These are phyloP conservation scores for Saccharomycopsis phalli DNA, from an alignment of 1,139 yeast species.

Conservation along the genomic window DNA sequence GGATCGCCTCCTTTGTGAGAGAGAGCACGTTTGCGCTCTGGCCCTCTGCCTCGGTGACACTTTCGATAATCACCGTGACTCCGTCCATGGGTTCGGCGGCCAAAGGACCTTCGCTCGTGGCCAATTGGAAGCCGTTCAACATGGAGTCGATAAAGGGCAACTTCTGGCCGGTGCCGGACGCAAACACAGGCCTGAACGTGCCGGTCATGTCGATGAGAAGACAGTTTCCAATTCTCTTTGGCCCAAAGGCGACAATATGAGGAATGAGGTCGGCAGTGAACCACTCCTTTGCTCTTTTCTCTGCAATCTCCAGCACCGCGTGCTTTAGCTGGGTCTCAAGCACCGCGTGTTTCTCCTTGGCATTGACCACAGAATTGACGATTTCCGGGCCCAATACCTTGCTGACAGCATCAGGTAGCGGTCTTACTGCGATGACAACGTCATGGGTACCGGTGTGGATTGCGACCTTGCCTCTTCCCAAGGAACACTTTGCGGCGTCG, in stretches of 20 bases:
- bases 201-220: slow-evolving; percentile 49
- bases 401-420: slow-evolving; percentile 47
- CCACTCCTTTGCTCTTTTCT: slow-evolving; percentile 15
- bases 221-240: slow-evolving; percentile 70
- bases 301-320: background rate
- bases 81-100: slow-evolving; percentile 88
- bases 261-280: slow-evolving; percentile 26
- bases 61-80: slow-evolving; percentile 45
- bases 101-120: slow-evolving; percentile 79
- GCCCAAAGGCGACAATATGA: slow-evolving; percentile 64
- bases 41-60: slow-evolving; percentile 24
- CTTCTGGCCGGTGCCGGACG: slow-evolving; percentile 9
- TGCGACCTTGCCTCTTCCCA: slow-evolving; percentile 20
- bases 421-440: slow-evolving; percentile 42
- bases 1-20: slow-evolving; percentile 64
- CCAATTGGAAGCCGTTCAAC: slow-evolving; percentile 77
- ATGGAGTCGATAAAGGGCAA: slow-evolving; percentile 50
- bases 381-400: slow-evolving; percentile 40
- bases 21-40: slow-evolving; percentile 51
- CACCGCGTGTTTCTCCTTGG: slow-evolving; percentile 25
- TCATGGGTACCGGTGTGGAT: slow-evolving; percentile 26
- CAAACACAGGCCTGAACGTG: slow-evolving; percentile 31
- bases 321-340: slow-evolving; percentile 1
- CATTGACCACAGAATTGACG: slow-evolving; percentile 29
- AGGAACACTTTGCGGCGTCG: slow-evolving; percentile 34